phyloP scores from a whole-genome alignment of 768 basidiomycete species.

The Boletus fagicola region DNA sequence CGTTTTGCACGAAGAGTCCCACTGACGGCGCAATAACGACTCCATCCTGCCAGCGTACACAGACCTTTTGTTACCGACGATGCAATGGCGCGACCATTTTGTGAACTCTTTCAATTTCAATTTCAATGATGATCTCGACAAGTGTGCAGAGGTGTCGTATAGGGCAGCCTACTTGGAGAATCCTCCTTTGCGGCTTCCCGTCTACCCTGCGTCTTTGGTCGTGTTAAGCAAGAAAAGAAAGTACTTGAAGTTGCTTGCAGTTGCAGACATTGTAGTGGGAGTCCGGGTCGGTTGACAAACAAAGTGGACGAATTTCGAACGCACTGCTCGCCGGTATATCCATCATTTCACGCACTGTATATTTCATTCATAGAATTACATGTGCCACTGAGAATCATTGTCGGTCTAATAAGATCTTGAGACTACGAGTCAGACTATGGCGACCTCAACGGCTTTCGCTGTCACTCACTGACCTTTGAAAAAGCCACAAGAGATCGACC shows the following conservation, averaged over 20 bases:
- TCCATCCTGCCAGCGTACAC: slow-evolving; percentile 18
- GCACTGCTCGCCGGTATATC: no score
- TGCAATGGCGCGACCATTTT: neutral
- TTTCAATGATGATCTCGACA: slow-evolving; percentile 17
- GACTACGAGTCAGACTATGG: neutral
- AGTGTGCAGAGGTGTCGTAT: slow-evolving; percentile 15
- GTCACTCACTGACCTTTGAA: slow-evolving; percentile 1
- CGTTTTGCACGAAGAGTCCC: neutral
- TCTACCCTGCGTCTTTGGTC: neutral
- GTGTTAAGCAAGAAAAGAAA: neutral
- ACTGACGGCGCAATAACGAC: neutral
- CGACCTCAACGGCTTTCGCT: neutral
- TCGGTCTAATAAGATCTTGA: neutral
- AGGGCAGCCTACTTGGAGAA: slow-evolving; percentile 6
- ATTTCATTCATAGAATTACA: neutral
- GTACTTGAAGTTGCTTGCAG: slow-evolving; percentile 9
- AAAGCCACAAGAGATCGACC: neutral
- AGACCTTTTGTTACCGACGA: slow-evolving; percentile 2
- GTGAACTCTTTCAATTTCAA: slow-evolving; percentile 4
- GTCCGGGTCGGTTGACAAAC: neutral
- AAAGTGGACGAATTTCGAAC: no score
- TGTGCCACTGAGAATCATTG: neutral
- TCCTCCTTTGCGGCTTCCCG: slow-evolving; percentile 19
- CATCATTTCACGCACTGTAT: neutral
- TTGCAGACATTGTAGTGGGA: slow-evolving; percentile 14